phyloP scores from a whole-genome alignment of 2,329 filamentous ascomycete species.

The Mollisiaceae sp. region DNA sequence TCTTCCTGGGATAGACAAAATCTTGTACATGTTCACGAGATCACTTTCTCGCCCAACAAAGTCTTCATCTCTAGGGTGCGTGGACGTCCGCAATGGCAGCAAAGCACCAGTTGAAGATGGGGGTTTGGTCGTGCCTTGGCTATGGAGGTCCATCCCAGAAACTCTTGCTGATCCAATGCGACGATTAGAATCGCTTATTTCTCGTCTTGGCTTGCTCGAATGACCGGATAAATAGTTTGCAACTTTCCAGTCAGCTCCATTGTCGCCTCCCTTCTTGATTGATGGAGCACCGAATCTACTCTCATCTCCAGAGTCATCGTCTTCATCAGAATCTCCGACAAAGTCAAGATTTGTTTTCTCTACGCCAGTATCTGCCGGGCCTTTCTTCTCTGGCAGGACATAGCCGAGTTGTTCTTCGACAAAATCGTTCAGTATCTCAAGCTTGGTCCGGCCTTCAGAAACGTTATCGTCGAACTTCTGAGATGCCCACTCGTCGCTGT shows the following conservation, averaged over 20 bases:
- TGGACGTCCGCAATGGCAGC: not conserved
- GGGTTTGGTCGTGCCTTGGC: not conserved
- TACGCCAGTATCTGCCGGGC: conserved; percentile 16
- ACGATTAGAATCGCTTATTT: not conserved
- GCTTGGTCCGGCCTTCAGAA: conserved; percentile 14
- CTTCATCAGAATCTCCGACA: conserved; percentile 19
- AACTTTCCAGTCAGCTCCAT: conserved; percentile 15
- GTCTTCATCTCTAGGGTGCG: conserved; percentile 24
- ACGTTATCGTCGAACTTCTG: conserved; percentile 16
- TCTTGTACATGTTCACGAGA: conserved; percentile 30
- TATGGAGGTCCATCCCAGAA: not conserved
- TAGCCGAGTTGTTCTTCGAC: conserved; percentile 21
- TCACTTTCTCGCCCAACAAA: conserved; percentile 30
- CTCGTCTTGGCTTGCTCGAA: not conserved
- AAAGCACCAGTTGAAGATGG: not conserved
- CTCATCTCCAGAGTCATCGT: conserved; percentile 10
- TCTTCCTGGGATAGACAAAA: conserved; percentile 20
- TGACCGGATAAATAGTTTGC: conserved; percentile 11
- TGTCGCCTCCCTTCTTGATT: not conserved
- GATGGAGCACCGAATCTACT: conserved; percentile 3
- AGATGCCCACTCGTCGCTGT: conserved; percentile 17
- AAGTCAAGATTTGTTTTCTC: conserved; percentile 19
- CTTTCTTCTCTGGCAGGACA: conserved; percentile 8
- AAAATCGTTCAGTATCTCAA: conserved; percentile 19
- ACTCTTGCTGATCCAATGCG: not conserved